Conservation (phyloP, 495 filamentous ascomycete genomes). For the Aspergillus panamensis region DNA sequence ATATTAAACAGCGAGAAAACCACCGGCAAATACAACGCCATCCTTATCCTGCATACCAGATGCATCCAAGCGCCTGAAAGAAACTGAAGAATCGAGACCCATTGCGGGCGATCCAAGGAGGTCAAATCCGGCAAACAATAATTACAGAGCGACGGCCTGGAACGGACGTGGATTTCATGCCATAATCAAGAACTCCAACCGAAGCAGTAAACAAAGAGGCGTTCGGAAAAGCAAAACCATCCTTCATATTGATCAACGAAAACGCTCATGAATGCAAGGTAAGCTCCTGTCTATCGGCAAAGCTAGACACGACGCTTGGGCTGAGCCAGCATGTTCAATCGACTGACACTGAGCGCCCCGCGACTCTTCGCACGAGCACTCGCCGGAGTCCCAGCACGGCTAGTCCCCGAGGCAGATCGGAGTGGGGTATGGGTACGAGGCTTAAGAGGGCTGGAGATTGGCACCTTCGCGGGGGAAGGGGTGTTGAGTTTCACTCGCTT, state of each 20-base stretch:
- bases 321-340: conserved; percentile 50
- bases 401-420: conserved; percentile 30
- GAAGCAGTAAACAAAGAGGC: neutral
- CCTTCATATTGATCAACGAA: neutral
- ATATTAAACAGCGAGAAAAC: neutral
- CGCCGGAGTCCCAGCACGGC: conserved; percentile 36
- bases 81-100: conserved; percentile 7
- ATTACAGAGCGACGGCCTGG: conserved; percentile 13
- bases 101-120: conserved; percentile 3
- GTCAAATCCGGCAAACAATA: conserved; percentile 11
- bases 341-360: conserved; percentile 44
- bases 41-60: conserved; percentile 19
- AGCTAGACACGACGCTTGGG: conserved; percentile 42
- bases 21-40: conserved; percentile 11
- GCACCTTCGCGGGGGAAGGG: conserved; percentile 33
- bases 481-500: conserved; percentile 44
- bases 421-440: conserved; percentile 32
- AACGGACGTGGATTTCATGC: conserved; percentile 1
- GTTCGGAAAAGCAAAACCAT: neutral
- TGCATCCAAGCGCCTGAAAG: conserved; percentile 18
- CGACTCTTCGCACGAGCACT: conserved; percentile 34
- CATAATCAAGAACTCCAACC: conserved; percentile 1
- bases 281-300: neutral
- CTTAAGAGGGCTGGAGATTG: conserved; percentile 40
- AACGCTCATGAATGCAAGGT: conserved; percentile 18